Conservation (phyloP, 192 early-diverging fungal species). For the Podila minutissima region DNA sequence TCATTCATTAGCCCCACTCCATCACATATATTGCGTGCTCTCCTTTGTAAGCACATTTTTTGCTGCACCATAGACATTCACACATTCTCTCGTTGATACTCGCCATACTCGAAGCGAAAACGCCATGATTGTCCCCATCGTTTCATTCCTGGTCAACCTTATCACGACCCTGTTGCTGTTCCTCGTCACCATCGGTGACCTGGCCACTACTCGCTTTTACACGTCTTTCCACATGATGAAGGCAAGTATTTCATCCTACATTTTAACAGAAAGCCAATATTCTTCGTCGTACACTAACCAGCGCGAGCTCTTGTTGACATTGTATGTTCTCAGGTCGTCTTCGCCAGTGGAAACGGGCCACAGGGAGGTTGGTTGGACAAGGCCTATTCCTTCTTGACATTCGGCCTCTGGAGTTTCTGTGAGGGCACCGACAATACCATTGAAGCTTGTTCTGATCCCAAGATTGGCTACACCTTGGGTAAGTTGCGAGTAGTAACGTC, state of each 20-base stretch:
- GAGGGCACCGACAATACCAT: slow-evolving; percentile 21
- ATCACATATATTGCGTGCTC: neutral
- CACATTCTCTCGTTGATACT: neutral
- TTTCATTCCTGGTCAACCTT: slow-evolving; percentile 33
- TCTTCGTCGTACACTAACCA: neutral
- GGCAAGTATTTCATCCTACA: slow-evolving; percentile 2
- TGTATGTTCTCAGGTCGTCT: slow-evolving; percentile 8
- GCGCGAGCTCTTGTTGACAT: neutral
- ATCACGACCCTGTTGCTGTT: slow-evolving; percentile 24
- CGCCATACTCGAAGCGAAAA: neutral
- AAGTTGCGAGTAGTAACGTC: neutral
- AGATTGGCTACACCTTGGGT: slow-evolving; percentile 32
- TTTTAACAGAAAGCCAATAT: neutral
- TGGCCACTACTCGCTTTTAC: slow-evolving; percentile 17
- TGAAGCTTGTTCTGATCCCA: slow-evolving; percentile 14
- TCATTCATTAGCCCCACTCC: neutral
- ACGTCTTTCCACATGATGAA: slow-evolving; percentile 35
- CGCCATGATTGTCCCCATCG: slow-evolving; percentile 17
- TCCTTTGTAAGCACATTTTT: neutral
- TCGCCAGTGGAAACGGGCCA: slow-evolving; percentile 20
- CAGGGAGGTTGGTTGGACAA: slow-evolving; percentile 21
- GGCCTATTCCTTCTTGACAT: slow-evolving; percentile 20
- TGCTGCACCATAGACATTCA: neutral
- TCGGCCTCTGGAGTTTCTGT: slow-evolving; percentile 42
- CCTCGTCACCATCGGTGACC: slow-evolving; percentile 32